Evolutionary conservation across 768 basidiomycete species (phyloP), one percentile per base, ranked within the genome.

Genomic region (Mrakia gelida): DNA sequence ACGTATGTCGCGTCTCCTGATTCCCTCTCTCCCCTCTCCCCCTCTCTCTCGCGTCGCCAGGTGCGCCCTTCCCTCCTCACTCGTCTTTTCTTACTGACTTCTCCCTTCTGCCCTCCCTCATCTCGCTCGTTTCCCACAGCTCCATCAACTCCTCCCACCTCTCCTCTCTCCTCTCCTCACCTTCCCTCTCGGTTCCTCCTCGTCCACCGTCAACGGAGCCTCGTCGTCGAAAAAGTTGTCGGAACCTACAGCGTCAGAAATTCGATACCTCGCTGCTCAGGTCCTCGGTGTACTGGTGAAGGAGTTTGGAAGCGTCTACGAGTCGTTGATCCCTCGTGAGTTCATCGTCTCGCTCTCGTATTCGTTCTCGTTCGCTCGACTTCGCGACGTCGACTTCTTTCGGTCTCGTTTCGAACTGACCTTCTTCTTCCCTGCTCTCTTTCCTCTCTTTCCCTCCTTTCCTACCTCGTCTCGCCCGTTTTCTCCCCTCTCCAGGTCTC

Each of bases 121-220:
- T 10, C 32, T n/a, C 74, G 38, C 75, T 21, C 15, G 18, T 18
- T 34, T 16, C 34, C 32, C 28, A 52, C 80, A 98, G 95, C 88
- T 98, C 7, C 97, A 98, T 82, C 96, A 98, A 91, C 88, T 98
- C 23, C 89, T 98, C 0, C 95, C 95, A 2, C 91, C 95, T 0
- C 89, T 98, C 73, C 89, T 99, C 45, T 97, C 96, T 8, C 91
- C 91, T 76, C 89, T 99, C 68, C 88, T 99, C 11, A 93, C 96
- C 80, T 92, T 93, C 1, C 88, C 91, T 26, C 89, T 98, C 5
- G 93, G 93, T 0, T 87, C 88, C 54, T 86, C 89, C 10, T 88
- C 63, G 10, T 21, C 92, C 76, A 88, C 91, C 26, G 65, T 81
- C n/a, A 62, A 49, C n/a, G 41, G 34, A 61, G 70, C 78, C 49